These are phyloP conservation scores for Phytophthora brassicae DNA, from an alignment of 352 stramenopile genomes.

Conservation along the genomic window DNA sequence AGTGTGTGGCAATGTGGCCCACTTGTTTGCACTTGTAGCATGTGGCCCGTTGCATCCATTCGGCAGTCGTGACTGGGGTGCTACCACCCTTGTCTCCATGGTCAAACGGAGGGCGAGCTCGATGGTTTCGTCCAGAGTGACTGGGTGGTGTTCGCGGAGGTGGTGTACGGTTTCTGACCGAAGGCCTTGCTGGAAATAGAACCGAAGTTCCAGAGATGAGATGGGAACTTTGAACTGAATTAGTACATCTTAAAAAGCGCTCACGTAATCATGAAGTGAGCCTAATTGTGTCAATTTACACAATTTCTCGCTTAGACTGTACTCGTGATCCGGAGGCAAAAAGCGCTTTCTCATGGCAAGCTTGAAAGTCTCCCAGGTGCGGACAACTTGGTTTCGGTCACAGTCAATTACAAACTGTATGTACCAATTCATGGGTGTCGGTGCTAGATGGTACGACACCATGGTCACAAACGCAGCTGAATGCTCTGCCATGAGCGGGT, in stretches of 20 bases:
- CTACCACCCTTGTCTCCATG: not conserved
- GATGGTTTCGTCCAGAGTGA: no score
- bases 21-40: not conserved
- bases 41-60: not conserved
- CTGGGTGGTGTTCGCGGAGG: not conserved
- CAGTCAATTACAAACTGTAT: not conserved
- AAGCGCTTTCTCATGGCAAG: not conserved
- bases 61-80: not conserved
- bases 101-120: constrained; percentile 3
- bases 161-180: not conserved
- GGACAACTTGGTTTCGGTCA: not conserved
- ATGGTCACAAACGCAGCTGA: constrained; percentile 1
- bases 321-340: constrained; percentile 4
- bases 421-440: constrained; percentile 13
- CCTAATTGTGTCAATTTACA: not conserved
- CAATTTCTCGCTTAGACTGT: constrained; percentile 1
- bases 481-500: not conserved
- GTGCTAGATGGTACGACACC: constrained; percentile 2
- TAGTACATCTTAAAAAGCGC: not conserved
- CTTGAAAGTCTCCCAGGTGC: constrained; percentile 6
- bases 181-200: constrained; percentile 3
- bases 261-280: constrained; percentile 1
- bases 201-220: not conserved
- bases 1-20: constrained; percentile 1
- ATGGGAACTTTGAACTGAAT: not conserved